Evolutionary conservation across 805 yeast genomes (phyloP), one percentile per base, ranked within the genome.

Genomic region (Candida vaughaniae): DNA sequence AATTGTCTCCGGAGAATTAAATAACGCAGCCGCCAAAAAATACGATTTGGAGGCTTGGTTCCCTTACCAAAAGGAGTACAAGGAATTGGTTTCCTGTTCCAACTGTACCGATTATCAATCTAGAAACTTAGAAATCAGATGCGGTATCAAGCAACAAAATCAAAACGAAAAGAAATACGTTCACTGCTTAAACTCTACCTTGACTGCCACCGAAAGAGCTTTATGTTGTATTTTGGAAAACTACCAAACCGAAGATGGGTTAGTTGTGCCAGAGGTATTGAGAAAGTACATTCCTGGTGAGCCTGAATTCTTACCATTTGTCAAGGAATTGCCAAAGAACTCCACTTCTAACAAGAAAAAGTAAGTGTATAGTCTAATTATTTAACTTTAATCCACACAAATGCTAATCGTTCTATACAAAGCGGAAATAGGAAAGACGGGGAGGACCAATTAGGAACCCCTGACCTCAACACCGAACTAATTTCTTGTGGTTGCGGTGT

Each of bases 41-140:
- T 93, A 84, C 73, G 99, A 93, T 73, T 78, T 93, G 60, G 99
- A 93, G 75, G 99, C 99, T 35, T 93, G 99, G 99, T 93, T 93
- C 95, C 99, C 99, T 60, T 93, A 76, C 86, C 99, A 93, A 76
- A 78, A 89, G 65, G 99, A 93, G 71, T 93, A 86, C 75, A 93
- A 93, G 72, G 99, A 93, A 73, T 80, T 93, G 56, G 99, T 93
- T 39, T 88, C 96, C 14, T 91, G 98, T 74, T 91, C 98, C 42
- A 93, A 93, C 78, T 93, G 99, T 80, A 93, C 99, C 43, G 99
- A 93, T 71, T 93, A 93, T 70, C 99, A 93, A 75, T 87, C 98
- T 36, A 85, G 99, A 75, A 91, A 91, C 77, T 77, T 93, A 61
- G 99, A 93, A 75, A 93, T 93, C 60, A 85, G 99, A 78, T 93